These are phyloP conservation scores for Pisolithus thermaeus DNA, from an alignment of 1,284 basidiomycete species.

Conservation along the genomic window DNA sequence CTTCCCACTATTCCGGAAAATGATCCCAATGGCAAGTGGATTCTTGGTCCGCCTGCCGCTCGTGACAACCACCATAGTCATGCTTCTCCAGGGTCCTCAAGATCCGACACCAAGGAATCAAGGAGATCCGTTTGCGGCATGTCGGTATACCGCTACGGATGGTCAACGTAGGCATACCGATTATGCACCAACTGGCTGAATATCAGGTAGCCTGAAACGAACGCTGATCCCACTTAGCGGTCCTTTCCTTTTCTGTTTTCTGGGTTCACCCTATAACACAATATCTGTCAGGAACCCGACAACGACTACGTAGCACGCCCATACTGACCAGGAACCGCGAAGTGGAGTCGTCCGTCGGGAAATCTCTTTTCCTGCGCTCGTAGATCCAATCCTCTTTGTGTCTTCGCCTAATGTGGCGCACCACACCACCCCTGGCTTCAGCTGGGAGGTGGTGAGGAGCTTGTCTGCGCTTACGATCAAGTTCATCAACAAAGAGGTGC, in stretches of 20 bases:
- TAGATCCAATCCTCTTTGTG: not conserved
- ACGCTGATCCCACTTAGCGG: not conserved
- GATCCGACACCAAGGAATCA: too few relatives aligned
- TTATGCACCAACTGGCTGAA: not conserved
- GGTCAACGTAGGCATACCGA: too few relatives aligned
- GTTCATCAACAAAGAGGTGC: not conserved
- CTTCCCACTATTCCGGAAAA: not conserved
- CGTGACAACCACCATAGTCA: not conserved
- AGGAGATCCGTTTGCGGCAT: too few relatives aligned
- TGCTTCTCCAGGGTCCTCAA: not conserved
- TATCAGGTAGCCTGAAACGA: not conserved
- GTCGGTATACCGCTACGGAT: too few relatives aligned
- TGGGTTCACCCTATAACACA: not conserved
- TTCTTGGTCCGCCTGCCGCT: not conserved
- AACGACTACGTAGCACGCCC: not conserved
- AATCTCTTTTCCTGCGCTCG: not conserved
- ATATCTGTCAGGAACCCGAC: not conserved
- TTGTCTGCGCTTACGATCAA: not conserved
- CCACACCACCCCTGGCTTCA: not conserved
- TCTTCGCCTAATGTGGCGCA: not conserved
- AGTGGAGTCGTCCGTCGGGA: not conserved
- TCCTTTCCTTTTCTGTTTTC: not conserved
- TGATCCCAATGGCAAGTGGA: not conserved
- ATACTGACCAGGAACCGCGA: not conserved
- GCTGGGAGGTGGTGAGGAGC: not conserved